Conservation (phyloP, 2,329 filamentous ascomycete species). For the Botrytis elliptica region DNA sequence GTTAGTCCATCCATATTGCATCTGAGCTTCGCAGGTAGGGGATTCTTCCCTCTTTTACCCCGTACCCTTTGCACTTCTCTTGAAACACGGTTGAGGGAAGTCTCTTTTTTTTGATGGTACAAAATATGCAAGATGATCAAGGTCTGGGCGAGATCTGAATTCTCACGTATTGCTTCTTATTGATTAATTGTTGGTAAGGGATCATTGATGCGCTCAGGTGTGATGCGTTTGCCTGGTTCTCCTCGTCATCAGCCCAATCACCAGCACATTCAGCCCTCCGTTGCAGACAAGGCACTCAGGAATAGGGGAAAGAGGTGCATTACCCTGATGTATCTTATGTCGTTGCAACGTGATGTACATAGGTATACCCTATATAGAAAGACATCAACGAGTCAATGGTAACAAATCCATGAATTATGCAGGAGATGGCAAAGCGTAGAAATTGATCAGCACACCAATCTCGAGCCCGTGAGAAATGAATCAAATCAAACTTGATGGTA, state of each 20-base stretch:
- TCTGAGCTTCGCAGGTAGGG: neutral
- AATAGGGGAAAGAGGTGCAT: conserved; percentile 4
- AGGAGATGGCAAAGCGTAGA: neutral
- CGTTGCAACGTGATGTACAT: conserved; percentile 7
- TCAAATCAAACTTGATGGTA: neutral
- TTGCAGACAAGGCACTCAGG: neutral
- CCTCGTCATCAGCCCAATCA: neutral
- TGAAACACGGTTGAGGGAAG: neutral
- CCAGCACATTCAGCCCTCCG: neutral
- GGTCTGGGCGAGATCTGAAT: conserved; percentile 5
- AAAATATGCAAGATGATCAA: neutral
- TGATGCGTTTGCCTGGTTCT: neutral
- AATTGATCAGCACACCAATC: neutral
- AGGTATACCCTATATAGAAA: neutral
- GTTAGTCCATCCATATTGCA: neutral
- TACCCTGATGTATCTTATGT: neutral
- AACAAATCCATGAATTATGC: neutral
- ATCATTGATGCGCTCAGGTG: conserved; percentile 1
- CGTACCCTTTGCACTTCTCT: neutral
- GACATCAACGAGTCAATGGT: neutral
- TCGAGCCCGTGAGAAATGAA: neutral
- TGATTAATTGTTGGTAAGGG: neutral
- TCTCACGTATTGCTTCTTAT: neutral
- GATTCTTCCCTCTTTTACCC: neutral
- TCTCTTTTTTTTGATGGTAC: neutral